Evolutionary conservation across 2,329 filamentous ascomycete genomes (phyloP), one percentile per base, ranked within the genome.

Genomic region (Nothophoma quercina): DNA sequence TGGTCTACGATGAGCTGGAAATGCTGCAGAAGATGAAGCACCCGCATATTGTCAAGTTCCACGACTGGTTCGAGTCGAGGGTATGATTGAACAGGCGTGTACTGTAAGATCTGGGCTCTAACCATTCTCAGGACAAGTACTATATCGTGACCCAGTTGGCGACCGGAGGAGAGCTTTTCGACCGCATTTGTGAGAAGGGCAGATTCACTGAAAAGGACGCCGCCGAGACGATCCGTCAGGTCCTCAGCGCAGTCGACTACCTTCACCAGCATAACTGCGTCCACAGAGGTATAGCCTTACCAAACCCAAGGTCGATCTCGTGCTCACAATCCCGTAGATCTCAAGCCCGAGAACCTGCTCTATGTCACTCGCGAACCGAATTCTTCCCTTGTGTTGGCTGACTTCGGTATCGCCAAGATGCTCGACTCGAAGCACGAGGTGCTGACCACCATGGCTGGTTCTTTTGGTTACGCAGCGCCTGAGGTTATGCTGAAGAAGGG

Each of bases 341-440:
- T 99, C 66, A 99, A 99, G 78, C 95, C 95, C 21, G 95, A 99
- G 75, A 99, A 99, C 72, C 85, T 99, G 5, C 87, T 99, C 36
- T 99, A 99, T 75, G 86, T 96, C 41, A 96, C 90, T 57, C 85
- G 83, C 60, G 87, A 89, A 34, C 69, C 84, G 19, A 79, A 92
- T 60, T 98, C 95, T 12, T 87, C 92, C 59, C 85, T 99, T 21
- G 93, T 99, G 7, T 84, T 99, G 53, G 95, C 95, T 51, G 95
- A 99, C 74, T 99, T 99, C 69, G 95, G 96, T 72, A 99, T 99
- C 71, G 95, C 95, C 45, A 99, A 99, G 80, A 97, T 96, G 85
- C 85, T 99, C 28, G 93, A 96, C 71, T 90, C 83, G 63, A 90
- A 93, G 64, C 87, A 93, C 60, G 93, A 96, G 69, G 91, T 96